phyloP scores from a whole-genome alignment of 257 asterid genomes.

The Solanum verrucosum region DNA sequence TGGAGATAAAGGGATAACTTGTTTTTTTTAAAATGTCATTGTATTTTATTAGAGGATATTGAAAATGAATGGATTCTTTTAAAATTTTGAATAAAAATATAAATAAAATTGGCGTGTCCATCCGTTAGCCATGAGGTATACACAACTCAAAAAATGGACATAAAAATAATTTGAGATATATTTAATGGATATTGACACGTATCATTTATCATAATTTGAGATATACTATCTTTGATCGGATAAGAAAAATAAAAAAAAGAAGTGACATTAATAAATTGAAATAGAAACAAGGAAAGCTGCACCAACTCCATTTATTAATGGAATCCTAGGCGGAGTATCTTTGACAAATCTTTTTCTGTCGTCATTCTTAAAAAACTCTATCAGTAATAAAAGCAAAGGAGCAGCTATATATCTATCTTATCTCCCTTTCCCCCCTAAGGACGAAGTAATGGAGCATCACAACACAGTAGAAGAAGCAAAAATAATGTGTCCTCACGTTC shows the following conservation, averaged over 20 bases:
- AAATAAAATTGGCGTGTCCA: background rate
- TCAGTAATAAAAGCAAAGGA: background rate
- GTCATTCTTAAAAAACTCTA: background rate
- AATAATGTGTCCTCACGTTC: slow-evolving; percentile 26
- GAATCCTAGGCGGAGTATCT: background rate
- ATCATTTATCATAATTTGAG: too few species aligned
- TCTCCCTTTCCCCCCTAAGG: too few species aligned
- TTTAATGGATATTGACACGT: too few species aligned
- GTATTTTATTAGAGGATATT: too few species aligned
- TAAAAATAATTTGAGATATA: too few species aligned
- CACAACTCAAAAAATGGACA: background rate
- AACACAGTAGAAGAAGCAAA: background rate
- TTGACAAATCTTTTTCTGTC: background rate
- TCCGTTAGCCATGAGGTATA: background rate
- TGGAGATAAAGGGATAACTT: background rate
- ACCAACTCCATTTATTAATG: background rate
- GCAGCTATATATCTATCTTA: background rate
- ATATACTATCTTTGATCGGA: too few species aligned
- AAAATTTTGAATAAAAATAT: background rate
- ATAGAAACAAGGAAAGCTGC: background rate
- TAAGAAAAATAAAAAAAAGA: too few species aligned
- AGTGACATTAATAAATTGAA: background rate
- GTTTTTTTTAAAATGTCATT: background rate
- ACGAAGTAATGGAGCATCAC: background rate
- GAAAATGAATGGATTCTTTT: background rate